phyloP scores from a whole-genome alignment of 2,329 filamentous ascomycete species.

The Tolypocladium amazonense region DNA sequence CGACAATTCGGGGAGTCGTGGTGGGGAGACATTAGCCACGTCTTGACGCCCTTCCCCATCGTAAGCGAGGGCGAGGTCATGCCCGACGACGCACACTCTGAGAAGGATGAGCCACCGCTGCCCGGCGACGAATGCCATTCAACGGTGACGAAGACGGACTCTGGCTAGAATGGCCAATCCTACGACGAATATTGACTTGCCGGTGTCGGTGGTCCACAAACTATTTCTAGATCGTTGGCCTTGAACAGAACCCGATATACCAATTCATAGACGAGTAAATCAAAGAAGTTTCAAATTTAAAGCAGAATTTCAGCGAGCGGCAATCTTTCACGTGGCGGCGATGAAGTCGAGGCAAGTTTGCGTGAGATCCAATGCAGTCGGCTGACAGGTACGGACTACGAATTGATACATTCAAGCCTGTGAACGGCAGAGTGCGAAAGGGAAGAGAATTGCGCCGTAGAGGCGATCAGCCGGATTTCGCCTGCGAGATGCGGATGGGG shows the following conservation, averaged over 20 bases:
- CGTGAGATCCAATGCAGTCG: not conserved
- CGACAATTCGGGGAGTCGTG: constrained; percentile 52
- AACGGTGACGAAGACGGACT: not conserved
- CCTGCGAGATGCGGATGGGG: not conserved
- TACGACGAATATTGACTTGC: not conserved
- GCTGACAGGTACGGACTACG: not conserved
- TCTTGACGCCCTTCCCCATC: constrained; percentile 57
- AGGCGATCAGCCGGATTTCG: not conserved
- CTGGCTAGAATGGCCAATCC: not conserved
- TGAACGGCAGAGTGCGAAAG: not conserved
- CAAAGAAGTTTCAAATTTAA: not conserved
- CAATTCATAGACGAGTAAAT: not conserved
- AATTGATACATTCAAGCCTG: not conserved
- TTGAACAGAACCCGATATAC: not conserved
- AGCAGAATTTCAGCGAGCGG: not conserved
- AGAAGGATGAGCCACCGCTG: constrained; percentile 21
- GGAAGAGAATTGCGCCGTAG: not conserved
- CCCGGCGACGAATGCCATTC: constrained; percentile 9
- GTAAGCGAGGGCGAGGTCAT: constrained; percentile 45
- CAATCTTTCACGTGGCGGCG: not conserved
- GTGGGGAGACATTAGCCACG: constrained; percentile 63
- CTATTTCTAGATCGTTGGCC: not conserved
- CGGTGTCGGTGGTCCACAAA: not conserved
- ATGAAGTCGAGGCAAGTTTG: not conserved
- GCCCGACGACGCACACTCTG: constrained; percentile 30